These are phyloP conservation scores for Pseudogymnoascus sp. DNA, from an alignment of 2,329 filamentous ascomycete species.

Conservation along the genomic window DNA sequence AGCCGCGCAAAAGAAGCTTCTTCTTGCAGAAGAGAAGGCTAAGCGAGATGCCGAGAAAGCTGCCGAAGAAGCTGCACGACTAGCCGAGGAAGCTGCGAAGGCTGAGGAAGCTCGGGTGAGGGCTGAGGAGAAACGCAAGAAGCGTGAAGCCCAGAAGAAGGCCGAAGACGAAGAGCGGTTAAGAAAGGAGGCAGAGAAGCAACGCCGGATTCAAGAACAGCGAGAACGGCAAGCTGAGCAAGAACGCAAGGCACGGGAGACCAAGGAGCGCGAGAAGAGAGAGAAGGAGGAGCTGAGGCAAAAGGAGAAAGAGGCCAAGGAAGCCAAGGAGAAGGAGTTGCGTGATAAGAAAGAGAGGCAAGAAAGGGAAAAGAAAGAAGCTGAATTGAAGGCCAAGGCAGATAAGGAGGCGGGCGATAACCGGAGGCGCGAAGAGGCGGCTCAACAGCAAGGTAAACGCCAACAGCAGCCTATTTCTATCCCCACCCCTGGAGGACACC, in stretches of 20 bases:
- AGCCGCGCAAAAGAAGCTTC: slow-evolving; percentile 79
- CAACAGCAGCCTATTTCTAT: slow-evolving; percentile 35
- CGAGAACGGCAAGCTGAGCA: slow-evolving; percentile 76
- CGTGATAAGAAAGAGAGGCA: slow-evolving; percentile 50
- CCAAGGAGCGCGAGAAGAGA: slow-evolving; percentile 74
- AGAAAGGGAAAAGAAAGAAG: slow-evolving; percentile 50
- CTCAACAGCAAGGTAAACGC: slow-evolving; percentile 35
- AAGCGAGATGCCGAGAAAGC: slow-evolving; percentile 82
- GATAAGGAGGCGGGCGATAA: slow-evolving; percentile 42
- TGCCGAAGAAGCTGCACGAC: slow-evolving; percentile 70
- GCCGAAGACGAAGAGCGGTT: slow-evolving; percentile 82
- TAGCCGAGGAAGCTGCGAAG: slow-evolving; percentile 69
- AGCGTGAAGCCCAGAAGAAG: slow-evolving; percentile 83
- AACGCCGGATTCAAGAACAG: slow-evolving; percentile 72
- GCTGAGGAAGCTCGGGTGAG: slow-evolving; percentile 72
- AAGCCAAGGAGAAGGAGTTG: slow-evolving; percentile 52
- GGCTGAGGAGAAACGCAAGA: slow-evolving; percentile 83
- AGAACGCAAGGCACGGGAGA: slow-evolving; percentile 75
- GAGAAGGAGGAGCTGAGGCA: slow-evolving; percentile 74
- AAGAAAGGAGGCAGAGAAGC: slow-evolving; percentile 77
- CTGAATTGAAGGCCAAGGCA: slow-evolving; percentile 40
- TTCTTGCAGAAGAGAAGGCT: slow-evolving; percentile 83
- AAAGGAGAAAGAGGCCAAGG: slow-evolving; percentile 68
- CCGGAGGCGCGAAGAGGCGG: slow-evolving; percentile 37
- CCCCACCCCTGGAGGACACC: slow-evolving; percentile 48